Conservation (phyloP, 2,329 filamentous ascomycete genomes). For the Fusarium longipes region DNA sequence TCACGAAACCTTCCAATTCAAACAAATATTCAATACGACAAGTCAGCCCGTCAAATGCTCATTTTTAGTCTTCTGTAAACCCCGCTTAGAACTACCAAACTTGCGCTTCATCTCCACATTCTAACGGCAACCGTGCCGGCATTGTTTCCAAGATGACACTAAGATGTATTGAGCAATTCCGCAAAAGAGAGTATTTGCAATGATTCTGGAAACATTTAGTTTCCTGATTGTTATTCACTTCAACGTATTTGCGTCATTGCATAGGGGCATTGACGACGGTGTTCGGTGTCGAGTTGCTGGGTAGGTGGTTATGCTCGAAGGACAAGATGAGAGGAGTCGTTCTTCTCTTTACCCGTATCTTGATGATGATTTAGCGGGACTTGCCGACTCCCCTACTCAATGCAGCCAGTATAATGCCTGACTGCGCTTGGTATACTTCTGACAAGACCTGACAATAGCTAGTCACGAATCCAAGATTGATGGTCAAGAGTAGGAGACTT, state of each 20-base stretch:
- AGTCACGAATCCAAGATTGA: too few relatives aligned
- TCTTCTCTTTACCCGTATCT: slow-evolving; percentile 29
- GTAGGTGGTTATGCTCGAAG: too few relatives aligned
- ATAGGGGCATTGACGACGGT: too few relatives aligned
- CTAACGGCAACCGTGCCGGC: neutral
- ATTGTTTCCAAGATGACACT: neutral
- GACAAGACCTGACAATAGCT: too few relatives aligned
- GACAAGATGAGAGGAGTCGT: too few relatives aligned
- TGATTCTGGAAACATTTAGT: neutral
- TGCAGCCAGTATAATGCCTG: too few relatives aligned
- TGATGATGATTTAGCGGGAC: slow-evolving; percentile 34
- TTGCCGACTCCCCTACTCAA: too few relatives aligned
- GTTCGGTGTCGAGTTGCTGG: neutral
- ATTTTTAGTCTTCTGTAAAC: neutral
- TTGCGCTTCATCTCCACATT: slow-evolving; percentile 1
- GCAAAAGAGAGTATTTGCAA: neutral
- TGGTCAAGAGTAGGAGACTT: too few relatives aligned
- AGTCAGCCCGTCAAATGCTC: neutral
- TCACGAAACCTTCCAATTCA: neutral
- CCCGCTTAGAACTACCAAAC: slow-evolving; percentile 14
- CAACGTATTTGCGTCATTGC: neutral
- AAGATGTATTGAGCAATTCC: neutral
- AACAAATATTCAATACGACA: neutral
- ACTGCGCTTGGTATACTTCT: too few relatives aligned
- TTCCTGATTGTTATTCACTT: neutral